phyloP scores from a whole-genome alignment of 2,329 filamentous ascomycete genomes.

The Aspergillus quadricinctus region DNA sequence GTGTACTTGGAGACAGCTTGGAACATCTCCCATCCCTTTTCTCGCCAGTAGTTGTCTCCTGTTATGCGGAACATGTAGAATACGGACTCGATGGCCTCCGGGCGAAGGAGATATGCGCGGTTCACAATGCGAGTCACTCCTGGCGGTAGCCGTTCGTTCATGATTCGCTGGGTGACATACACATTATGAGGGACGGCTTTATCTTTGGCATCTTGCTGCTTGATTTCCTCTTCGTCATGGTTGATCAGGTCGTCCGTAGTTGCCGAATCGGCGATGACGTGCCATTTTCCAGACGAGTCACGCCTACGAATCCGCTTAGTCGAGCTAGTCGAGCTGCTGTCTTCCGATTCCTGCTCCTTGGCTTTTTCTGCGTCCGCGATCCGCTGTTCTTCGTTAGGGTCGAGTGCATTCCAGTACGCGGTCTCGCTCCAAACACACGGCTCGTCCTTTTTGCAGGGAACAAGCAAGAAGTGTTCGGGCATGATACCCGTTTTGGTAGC shows the following conservation, averaged over 20 bases:
- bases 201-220: conserved; percentile 6
- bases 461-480: conserved; percentile 55
- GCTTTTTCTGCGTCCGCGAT: conserved; percentile 21
- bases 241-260: conserved; percentile 1
- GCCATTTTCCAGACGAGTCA: conserved; percentile 16
- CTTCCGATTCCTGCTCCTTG: conserved; percentile 14
- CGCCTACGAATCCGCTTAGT: conserved; percentile 8
- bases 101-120: conserved; percentile 44
- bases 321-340: neutral
- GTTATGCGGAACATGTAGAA: conserved; percentile 75
- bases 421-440: conserved; percentile 53
- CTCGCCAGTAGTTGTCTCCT: conserved; percentile 60
- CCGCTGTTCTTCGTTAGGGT: conserved; percentile 30
- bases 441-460: conserved; percentile 44
- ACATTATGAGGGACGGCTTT: conserved; percentile 32
- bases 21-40: conserved; percentile 74
- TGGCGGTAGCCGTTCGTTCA: conserved; percentile 40
- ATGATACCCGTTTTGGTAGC: conserved; percentile 55
- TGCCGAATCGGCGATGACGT: conserved; percentile 9
- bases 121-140: conserved; percentile 38
- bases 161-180: conserved; percentile 35
- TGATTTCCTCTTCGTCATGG: conserved; percentile 1
- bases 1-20: conserved; percentile 58
- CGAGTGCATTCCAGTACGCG: conserved; percentile 44
- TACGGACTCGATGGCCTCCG: conserved; percentile 76